Evolutionary conservation across 2,329 filamentous ascomycete genomes (phyloP), one percentile per base, ranked within the genome.

Genomic region (Parastagonospora avenae): DNA sequence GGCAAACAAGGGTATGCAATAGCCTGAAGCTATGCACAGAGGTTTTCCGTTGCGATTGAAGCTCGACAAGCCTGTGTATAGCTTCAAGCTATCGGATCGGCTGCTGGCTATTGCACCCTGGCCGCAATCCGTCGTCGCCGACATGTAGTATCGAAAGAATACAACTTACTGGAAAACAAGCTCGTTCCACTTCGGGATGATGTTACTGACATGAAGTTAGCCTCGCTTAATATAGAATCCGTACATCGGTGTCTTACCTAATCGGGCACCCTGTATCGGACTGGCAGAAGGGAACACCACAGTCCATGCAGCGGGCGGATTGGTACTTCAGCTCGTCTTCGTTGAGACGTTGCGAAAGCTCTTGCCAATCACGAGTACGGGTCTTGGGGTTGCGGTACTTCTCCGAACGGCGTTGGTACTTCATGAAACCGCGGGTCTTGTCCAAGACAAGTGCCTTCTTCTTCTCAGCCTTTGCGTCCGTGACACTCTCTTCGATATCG

Each of bases 261-360:
- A 45, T 97, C 1, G 93, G 93, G 73, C 93, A 97, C 42, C 93
- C 93, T 58, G 90, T 92, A 64, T 97, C 93, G 15, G 92, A 96
- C 76, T 97, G 93, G 67, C 93, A 97, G 83, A 97, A 97, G 1
- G 93, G 93, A 54, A 97, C 92, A 85, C 93, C 93, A 55, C 93
- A 97, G 78, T 97, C 93, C 93, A 97, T 97, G 81, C 93, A 97
- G 60, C 93, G 90, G 54, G 93, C 93, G 40, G 92, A 89, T 77
- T 97, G 93, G 71, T 96, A 97, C 80, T 97, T 97, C 59, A 97
- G 85, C 78, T 96, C 92, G 63, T 97, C 93, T 75, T 96, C 92
- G 60, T 90, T 91, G 42, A 97, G 83, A 51, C 93, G 89, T 67
- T 85, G 85, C 52, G 88, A 94, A 40, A 97, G 83, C 77, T 97